Evolutionary conservation across 345 rosid genomes (phyloP).

Genomic region (Salix purpurea): DNA sequence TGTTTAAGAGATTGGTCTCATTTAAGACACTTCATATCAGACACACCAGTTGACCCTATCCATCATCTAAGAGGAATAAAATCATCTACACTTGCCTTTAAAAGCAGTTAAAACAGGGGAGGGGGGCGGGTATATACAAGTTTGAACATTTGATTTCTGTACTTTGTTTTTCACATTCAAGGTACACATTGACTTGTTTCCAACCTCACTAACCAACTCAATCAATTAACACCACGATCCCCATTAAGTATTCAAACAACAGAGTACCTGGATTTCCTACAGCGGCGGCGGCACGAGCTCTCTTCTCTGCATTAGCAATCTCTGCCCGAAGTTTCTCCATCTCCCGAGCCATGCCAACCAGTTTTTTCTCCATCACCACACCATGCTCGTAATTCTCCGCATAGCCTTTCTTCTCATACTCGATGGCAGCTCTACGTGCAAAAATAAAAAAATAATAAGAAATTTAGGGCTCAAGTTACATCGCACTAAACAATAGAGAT

Average conservation of each 20-base stretch:
- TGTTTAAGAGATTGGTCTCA: neutral
- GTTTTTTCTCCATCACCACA: slow-evolving; percentile 81
- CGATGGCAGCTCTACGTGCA: slow-evolving; percentile 68
- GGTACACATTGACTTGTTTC: neutral
- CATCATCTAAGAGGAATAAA: neutral
- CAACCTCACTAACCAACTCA: neutral
- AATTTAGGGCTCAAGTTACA: neutral
- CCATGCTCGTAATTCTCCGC: slow-evolving; percentile 96
- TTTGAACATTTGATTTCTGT: neutral
- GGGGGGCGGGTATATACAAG: too few species aligned
- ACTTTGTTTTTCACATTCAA: neutral
- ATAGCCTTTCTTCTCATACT: slow-evolving; percentile 92
- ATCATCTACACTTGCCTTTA: neutral
- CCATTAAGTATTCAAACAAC: too few species aligned
- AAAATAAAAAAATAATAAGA: neutral
- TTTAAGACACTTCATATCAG: neutral
- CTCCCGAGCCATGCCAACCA: slow-evolving; percentile 90
- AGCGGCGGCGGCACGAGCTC: slow-evolving; percentile 55
- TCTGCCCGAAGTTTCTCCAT: slow-evolving; percentile 94
- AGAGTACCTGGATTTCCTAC: slow-evolving; percentile 25
- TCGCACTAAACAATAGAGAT: neutral
- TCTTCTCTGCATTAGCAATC: slow-evolving; percentile 77
- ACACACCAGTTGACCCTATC: neutral
- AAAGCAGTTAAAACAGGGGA: neutral
- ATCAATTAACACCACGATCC: too few species aligned